Evolutionary conservation across 192 early-diverging fungal genomes (phyloP).

Genomic region (Backusella macrospora): DNA sequence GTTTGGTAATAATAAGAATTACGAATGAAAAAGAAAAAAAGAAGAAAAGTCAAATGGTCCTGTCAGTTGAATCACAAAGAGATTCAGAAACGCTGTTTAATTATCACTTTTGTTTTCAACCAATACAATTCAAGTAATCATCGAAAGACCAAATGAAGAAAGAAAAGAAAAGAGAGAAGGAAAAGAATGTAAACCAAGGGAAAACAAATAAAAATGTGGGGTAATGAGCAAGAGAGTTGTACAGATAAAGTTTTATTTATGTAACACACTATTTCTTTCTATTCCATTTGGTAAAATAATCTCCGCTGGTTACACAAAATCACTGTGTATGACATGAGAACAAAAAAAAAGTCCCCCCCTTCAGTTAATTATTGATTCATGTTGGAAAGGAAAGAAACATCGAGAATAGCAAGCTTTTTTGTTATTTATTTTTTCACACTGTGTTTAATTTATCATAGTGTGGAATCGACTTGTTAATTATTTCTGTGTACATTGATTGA

Average conservation of each 20-base stretch:
- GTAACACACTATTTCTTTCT: background rate
- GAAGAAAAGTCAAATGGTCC: no score
- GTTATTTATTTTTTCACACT: background rate
- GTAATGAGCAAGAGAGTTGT: background rate
- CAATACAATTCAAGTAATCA: background rate
- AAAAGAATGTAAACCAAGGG: background rate
- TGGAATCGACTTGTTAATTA: background rate
- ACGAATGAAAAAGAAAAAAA: no score
- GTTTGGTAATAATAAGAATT: no score
- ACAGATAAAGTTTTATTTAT: background rate
- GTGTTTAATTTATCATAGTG: background rate
- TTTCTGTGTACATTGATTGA: no score
- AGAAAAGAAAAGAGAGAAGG: background rate
- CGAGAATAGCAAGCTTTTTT: background rate
- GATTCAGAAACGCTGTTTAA: background rate
- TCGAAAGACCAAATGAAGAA: background rate
- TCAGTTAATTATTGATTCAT: background rate
- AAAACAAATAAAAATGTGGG: background rate
- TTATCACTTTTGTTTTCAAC: background rate
- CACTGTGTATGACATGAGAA: background rate
- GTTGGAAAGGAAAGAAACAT: conserved; percentile 13
- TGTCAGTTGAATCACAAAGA: background rate
- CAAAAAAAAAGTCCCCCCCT: background rate
- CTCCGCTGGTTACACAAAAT: conserved; percentile 3
- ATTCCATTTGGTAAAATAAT: background rate